Conservation (phyloP, 305 asterid species). For the Plantago lanceolata region DNA sequence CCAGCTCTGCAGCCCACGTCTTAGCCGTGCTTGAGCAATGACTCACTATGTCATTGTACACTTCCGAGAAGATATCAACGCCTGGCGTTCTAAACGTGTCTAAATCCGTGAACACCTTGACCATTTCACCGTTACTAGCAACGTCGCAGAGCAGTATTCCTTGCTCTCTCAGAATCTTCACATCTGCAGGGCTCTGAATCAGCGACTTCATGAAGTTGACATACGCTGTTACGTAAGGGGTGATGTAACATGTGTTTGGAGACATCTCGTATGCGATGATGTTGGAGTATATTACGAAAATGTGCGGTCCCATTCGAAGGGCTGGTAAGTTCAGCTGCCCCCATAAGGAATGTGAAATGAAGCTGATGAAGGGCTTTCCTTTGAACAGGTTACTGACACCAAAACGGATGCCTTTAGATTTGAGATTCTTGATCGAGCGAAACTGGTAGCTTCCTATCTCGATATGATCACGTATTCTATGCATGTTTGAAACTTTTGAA, state of each 20-base stretch:
- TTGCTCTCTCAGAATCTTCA: background rate
- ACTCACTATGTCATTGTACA: background rate
- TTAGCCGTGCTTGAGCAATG: background rate
- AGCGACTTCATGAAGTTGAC: background rate
- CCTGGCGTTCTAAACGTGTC: background rate
- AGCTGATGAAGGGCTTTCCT: background rate
- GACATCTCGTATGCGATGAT: constrained; percentile 1
- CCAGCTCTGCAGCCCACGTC: background rate
- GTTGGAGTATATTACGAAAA: background rate
- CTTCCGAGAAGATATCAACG: background rate
- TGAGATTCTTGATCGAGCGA: background rate
- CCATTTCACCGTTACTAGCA: background rate
- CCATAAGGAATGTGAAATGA: background rate
- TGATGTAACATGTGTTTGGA: background rate
- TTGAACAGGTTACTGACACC: background rate
- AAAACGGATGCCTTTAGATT: background rate
- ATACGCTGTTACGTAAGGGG: background rate
- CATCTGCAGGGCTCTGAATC: background rate
- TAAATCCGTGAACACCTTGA: background rate
- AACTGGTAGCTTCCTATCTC: background rate
- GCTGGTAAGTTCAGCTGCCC: constrained; percentile 1
- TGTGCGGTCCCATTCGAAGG: background rate
- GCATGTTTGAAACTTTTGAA: background rate
- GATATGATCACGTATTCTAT: background rate
- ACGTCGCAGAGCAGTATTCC: background rate